Percentiles rank a stretch among this genome's conserved stretches.
Evolutionary conservation across 2,329 filamentous ascomycete genomes (phyloP).

Genomic region (Arachnopeziza araneosa): DNA sequence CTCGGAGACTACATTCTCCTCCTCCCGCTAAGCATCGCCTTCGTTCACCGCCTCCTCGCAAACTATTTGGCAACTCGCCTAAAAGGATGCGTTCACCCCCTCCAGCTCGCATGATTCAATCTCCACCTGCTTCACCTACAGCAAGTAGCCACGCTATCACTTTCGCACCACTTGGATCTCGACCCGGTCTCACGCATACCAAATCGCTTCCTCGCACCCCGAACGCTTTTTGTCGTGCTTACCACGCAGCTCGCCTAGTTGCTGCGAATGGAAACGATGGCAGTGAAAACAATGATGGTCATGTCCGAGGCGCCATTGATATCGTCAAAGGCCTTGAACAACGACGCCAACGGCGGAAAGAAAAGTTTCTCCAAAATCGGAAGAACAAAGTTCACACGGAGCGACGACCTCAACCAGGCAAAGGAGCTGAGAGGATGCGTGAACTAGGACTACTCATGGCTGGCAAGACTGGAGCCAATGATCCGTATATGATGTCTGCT

Average conservation of each 20-base stretch:
- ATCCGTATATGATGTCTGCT: conserved; percentile 67
- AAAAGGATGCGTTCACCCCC: conserved; percentile 57
- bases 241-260: conserved; percentile 38
- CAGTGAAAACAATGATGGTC: conserved; percentile 40
- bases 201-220: conserved; percentile 81
- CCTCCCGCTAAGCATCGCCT: conserved; percentile 33
- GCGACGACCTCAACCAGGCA: conserved; percentile 69
- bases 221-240: conserved; percentile 56
- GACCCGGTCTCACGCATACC: conserved; percentile 68
- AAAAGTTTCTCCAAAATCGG: conserved; percentile 84
- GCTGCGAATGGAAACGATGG: conserved; percentile 34
- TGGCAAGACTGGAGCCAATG: conserved; percentile 63
- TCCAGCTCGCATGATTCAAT: conserved; percentile 47
- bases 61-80: conserved; percentile 27
- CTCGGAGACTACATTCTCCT: conserved; percentile 29
- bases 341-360: conserved; percentile 86
- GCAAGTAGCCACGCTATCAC: conserved; percentile 34
- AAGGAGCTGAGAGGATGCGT: conserved; percentile 88
- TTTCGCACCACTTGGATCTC: conserved; percentile 45
- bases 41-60: conserved; percentile 58
- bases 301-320: conserved; percentile 89
- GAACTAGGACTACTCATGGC: conserved; percentile 86
- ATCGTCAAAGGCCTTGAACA: conserved; percentile 95
- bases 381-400: conserved; percentile 59
- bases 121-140: conserved; percentile 42